Evolutionary conservation across 176 grass and related monocot species (phyloP), one percentile per base, ranked within the genome.

Genomic region (Zizania latifolia): DNA sequence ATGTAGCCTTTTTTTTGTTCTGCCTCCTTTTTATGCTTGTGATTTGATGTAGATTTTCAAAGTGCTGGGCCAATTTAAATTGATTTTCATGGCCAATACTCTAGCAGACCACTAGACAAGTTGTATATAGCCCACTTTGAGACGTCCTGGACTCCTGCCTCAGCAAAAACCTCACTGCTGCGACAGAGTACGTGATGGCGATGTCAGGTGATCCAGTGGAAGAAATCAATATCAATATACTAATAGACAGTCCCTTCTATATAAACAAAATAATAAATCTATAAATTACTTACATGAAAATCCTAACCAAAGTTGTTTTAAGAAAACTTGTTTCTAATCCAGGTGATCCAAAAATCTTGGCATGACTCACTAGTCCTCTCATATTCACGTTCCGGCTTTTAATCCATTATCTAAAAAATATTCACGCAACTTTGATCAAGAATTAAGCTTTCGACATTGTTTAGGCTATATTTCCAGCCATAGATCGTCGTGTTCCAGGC

Each of bases 1-100:
- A 84, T 80, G 70, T 32, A 33, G 22, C 81, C 34, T 84, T 79
- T 84, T 17, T 37, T 14, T 30, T 15, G 19, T 53, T 53, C 48
- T 53, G 19, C 48, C 19, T 53, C 7, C 46, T 30, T 14, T 67
- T 62, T n/a, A n/a, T n/a, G n/a, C n/a, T n/a, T n/a, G n/a, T n/a
- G n/a, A n/a, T n/a, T n/a, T n/a, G n/a, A n/a, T n/a, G n/a, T n/a
- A n/a, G n/a, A n/a, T n/a, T n/a, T n/a, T n/a, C n/a, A n/a, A n/a
- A n/a, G n/a, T n/a, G 48, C 7, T 22, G 48, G 19, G 7, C 48
- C 19, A 53, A 12, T 22, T 53, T 10, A 53, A 53, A 22, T 53
- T 17, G 7, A 6, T 6, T 53, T 53, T 2, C 8, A 2, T 53
- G 19, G 17, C 48, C 6, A 53, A 16, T 3, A 45, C 40, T 11